Evolutionary conservation across 208 protist genomes (phyloP).

Genomic region (Novymonas esmeraldas): DNA sequence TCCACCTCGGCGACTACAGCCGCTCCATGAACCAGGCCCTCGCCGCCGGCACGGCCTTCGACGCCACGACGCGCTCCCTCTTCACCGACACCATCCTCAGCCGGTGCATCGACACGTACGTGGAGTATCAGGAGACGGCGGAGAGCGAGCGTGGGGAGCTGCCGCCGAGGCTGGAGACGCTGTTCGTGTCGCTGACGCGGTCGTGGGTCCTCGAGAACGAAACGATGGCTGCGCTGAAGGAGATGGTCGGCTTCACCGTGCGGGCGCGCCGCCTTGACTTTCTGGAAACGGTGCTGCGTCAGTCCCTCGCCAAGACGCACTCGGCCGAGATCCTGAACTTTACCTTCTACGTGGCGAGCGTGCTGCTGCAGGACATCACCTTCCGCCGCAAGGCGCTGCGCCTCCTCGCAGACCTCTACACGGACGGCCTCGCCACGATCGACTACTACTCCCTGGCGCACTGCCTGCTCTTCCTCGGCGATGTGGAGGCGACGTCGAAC

Average conservation of each 20-base stretch:
- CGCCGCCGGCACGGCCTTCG: slow-evolving; percentile 94
- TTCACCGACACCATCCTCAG: slow-evolving; percentile 92
- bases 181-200: slow-evolving; percentile 79
- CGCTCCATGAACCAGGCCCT: slow-evolving; percentile 96
- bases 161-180: slow-evolving; percentile 80
- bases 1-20: slow-evolving; percentile 96
- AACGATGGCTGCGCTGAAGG: slow-evolving; percentile 64
- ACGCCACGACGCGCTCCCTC: slow-evolving; percentile 81
- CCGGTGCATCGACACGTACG: slow-evolving; percentile 96
- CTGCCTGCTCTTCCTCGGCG: slow-evolving; percentile 95
- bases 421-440: slow-evolving; percentile 48
- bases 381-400: slow-evolving; percentile 88
- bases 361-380: slow-evolving; percentile 82
- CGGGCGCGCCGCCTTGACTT: slow-evolving; percentile 87
- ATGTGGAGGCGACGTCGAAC: slow-evolving; percentile 76
- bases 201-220: slow-evolving; percentile 82
- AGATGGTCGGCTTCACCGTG: slow-evolving; percentile 91
- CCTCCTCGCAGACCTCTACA: slow-evolving; percentile 90
- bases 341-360: slow-evolving; percentile 86
- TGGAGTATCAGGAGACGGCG: slow-evolving; percentile 64
- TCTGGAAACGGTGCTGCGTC: slow-evolving; percentile 77
- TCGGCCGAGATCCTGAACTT: slow-evolving; percentile 92
- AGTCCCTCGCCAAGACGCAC: slow-evolving; percentile 61
- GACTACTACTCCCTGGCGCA: slow-evolving; percentile 94
- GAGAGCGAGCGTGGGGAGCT: slow-evolving; percentile 41